Evolutionary conservation across 2,329 filamentous ascomycete species (phyloP).

Genomic region (Cyphellophora europaea): DNA sequence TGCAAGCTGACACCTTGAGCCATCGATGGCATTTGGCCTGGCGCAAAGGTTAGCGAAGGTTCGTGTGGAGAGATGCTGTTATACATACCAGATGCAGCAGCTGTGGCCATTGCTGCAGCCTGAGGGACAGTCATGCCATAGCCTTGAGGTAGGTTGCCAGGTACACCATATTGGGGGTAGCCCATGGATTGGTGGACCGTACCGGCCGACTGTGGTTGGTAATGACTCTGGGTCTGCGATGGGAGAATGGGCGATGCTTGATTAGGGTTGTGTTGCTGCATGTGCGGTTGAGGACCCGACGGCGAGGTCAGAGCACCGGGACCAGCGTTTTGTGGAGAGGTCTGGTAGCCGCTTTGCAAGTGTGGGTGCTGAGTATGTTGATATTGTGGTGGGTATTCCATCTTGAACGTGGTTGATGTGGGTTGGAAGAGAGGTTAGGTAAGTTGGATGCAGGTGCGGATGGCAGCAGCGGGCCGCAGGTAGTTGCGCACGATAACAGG

Average conservation of each 20-base stretch:
- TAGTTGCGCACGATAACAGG: conserved; percentile 11
- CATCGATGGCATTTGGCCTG: conserved; percentile 24
- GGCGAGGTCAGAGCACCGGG: conserved; percentile 58
- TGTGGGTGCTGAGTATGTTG: conserved; percentile 55
- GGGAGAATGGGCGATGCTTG: conserved; percentile 74
- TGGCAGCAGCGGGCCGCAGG: conserved; percentile 8
- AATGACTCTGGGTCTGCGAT: conserved; percentile 58
- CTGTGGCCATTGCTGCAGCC: conserved; percentile 88
- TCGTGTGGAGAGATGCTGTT: conserved; percentile 35
- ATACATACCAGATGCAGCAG: conserved; percentile 82
- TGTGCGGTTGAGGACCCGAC: conserved; percentile 59
- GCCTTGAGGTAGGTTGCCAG: conserved; percentile 59
- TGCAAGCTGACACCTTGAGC: conserved; percentile 40
- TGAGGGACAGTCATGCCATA: conserved; percentile 78
- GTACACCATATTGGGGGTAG: conserved; percentile 69
- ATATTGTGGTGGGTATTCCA: conserved; percentile 69
- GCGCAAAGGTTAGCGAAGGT: conserved; percentile 4
- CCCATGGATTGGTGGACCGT: conserved; percentile 60
- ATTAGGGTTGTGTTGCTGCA: conserved; percentile 47
- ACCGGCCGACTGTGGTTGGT: conserved; percentile 55
- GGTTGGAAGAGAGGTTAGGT: conserved; percentile 6
- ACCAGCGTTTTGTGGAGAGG: conserved; percentile 43
- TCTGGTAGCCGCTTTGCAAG: conserved; percentile 53
- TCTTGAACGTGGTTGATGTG: conserved; percentile 34
- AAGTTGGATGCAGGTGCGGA: conserved; percentile 8